Evolutionary conservation across 31 red algal species (phyloP), one percentile per base, ranked within the genome.

Genomic region (Odonthalia washingtoniensis): DNA sequence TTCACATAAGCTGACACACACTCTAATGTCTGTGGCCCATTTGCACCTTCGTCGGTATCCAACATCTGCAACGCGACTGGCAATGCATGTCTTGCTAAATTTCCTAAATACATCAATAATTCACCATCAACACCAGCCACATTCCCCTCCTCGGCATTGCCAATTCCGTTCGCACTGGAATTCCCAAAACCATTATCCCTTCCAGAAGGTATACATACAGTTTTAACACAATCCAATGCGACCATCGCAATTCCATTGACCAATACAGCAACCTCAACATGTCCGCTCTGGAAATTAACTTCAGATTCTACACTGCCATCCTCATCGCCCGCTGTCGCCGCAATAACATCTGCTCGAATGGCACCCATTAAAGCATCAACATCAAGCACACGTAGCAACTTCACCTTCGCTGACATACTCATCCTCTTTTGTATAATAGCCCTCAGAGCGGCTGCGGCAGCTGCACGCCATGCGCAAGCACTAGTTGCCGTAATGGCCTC

Each of bases 361-460:
- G 78, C 40, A 62, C 74, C 40, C 42, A 98, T 67, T 65, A 98
- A 65, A 41, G 68, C 49, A 37, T 87, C 77, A 17, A 98, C 64
- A 38, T 90, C 65, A 46, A 98, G 70, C 30, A 73, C 70, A 40
- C 78, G 72, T 75, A 98, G 39, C n/a, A 98, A 70, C 1, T 87
- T 82, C 17, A 84, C 32, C 67, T 98, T 98, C 39, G 72, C 36
- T 18, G 64, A 80, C 12, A 76, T 21, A 45, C 38, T 78, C 95
- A 98, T 98, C 43, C 93, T 73, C 74, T 98, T 98, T 5, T 70
- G 36, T 79, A 98, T 75, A 33, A 98, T 87, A 62, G 88, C 89
- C 28, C 83, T 66, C 31, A 98, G 68, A 21, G 93, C 93, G n/a
- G 79, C 77, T 17, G 91, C 81, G 5, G 89, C 81, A 32, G 93